Evolutionary conservation across 257 asterid genomes (phyloP).

Genomic region (Plantago ovata): DNA sequence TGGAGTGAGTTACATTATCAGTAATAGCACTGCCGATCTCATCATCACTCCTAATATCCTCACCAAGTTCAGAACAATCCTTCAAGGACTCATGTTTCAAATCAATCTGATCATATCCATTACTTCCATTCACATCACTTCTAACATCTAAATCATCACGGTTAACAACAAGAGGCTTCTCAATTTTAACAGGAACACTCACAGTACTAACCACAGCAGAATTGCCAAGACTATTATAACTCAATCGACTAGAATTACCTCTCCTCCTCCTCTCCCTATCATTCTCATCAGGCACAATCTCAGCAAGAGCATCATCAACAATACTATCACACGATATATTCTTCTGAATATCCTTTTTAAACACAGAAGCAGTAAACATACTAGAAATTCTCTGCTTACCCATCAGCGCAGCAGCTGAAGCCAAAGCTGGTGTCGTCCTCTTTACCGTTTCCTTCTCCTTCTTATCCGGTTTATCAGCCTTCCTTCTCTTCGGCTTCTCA

Average conservation of each 20-base stretch:
- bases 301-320: slow-evolving; percentile 87
- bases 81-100: slow-evolving; percentile 24
- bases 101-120: slow-evolving; percentile 9
- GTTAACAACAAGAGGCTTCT: slow-evolving; percentile 33
- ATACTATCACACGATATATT: slow-evolving; percentile 67
- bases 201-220: slow-evolving; percentile 20
- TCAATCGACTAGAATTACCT: slow-evolving; percentile 26
- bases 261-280: slow-evolving; percentile 79
- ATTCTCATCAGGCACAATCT: slow-evolving; percentile 82
- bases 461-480: slow-evolving; percentile 46
- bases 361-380: slow-evolving; percentile 78
- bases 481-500: slow-evolving; percentile 60
- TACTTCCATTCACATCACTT: slow-evolving; percentile 27
- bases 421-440: slow-evolving; percentile 59
- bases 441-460: slow-evolving; percentile 48
- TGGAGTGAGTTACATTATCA: slow-evolving; percentile 20
- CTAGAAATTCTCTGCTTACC: slow-evolving; percentile 81
- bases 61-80: slow-evolving; percentile 20
- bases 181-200: slow-evolving; percentile 31
- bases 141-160: slow-evolving; percentile 28
- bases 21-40: slow-evolving; percentile 15
- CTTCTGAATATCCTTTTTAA: slow-evolving; percentile 56
- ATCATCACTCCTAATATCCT: slow-evolving; percentile 18
- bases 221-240: slow-evolving; percentile 20
- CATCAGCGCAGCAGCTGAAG: slow-evolving; percentile 82